Evolutionary conservation across 1,284 basidiomycete genomes (phyloP).

Genomic region (Meripilus lineatus): DNA sequence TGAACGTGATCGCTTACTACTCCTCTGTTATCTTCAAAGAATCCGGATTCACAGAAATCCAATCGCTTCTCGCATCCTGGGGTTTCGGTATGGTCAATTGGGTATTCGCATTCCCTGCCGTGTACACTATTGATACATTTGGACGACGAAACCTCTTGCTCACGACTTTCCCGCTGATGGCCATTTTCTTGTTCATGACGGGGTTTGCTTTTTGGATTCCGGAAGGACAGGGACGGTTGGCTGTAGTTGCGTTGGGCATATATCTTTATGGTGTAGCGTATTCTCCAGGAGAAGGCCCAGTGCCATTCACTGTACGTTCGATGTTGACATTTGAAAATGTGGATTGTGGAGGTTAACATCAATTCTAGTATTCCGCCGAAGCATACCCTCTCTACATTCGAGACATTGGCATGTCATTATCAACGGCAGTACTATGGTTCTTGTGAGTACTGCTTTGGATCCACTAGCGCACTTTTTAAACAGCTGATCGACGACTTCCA

Average conservation of each 20-base stretch:
- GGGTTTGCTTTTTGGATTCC: constrained; percentile 52
- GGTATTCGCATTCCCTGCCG: constrained; percentile 53
- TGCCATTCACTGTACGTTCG: constrained; percentile 61
- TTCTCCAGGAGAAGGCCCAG: constrained; percentile 75
- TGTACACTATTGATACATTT: constrained; percentile 56
- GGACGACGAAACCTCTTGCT: constrained; percentile 67
- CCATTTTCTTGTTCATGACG: constrained; percentile 56
- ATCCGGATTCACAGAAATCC: constrained; percentile 42
- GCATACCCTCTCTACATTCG: constrained; percentile 72
- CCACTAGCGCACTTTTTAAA: not conserved
- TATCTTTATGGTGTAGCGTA: constrained; percentile 64
- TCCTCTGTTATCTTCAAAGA: constrained; percentile 56
- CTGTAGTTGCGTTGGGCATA: constrained; percentile 53
- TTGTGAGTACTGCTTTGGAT: constrained; percentile 34
- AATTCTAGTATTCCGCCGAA: constrained; percentile 55
- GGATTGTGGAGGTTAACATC: no score
- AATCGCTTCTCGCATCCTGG: constrained; percentile 56
- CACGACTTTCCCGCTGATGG: constrained; percentile 66
- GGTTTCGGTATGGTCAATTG: constrained; percentile 50
- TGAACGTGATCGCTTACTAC: constrained; percentile 66
- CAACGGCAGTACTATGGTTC: constrained; percentile 61
- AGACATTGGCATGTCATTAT: constrained; percentile 68
- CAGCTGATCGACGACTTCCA: constrained; percentile 7
- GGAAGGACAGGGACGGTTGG: constrained; percentile 37
- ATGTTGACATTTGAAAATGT: no score